Evolutionary conservation across 148 eudicot species (phyloP).

Genomic region (Fagopyrum esculentum): DNA sequence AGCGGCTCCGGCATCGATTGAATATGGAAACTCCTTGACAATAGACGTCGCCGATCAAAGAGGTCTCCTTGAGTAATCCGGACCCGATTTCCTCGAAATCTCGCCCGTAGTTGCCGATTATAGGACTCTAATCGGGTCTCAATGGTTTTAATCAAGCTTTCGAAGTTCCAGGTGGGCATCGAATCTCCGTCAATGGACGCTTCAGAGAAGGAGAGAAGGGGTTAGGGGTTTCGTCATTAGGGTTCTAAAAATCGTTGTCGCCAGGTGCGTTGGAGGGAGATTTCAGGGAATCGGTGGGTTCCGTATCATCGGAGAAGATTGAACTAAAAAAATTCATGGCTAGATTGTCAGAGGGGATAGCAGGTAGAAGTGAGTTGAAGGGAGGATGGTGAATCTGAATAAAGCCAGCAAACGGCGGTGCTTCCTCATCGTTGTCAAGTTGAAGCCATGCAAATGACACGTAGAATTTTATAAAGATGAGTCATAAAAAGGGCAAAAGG

Average conservation of each 20-base stretch:
- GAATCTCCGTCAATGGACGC: neutral
- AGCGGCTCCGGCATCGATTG: conserved; percentile 44
- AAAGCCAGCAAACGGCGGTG: no score
- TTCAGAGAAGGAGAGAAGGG: conserved; percentile 12
- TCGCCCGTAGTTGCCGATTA: conserved; percentile 44
- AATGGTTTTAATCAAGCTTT: conserved; percentile 38
- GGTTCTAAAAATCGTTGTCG: conserved; percentile 13
- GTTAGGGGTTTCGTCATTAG: conserved; percentile 20
- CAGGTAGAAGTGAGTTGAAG: no score
- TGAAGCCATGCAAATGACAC: no score
- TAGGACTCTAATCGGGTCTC: conserved; percentile 45
- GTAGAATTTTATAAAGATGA: no score
- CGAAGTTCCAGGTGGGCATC: conserved; percentile 21
- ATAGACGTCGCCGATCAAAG: conserved; percentile 35
- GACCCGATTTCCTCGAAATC: conserved; percentile 52
- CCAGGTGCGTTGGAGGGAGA: conserved; percentile 16
- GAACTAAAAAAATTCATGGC: conserved; percentile 70
- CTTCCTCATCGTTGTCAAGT: no score
- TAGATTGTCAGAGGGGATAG: neutral
- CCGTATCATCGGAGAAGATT: conserved; percentile 50
- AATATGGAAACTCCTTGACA: conserved; percentile 54
- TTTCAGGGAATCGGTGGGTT: conserved; percentile 9
- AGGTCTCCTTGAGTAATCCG: conserved; percentile 48
- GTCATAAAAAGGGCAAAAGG: no score
- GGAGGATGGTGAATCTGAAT: no score